Percentiles rank a stretch among this genome's conserved stretches.
phyloP scores from a whole-genome alignment of 2,329 filamentous ascomycete genomes.

The Epichloe sibirici region DNA sequence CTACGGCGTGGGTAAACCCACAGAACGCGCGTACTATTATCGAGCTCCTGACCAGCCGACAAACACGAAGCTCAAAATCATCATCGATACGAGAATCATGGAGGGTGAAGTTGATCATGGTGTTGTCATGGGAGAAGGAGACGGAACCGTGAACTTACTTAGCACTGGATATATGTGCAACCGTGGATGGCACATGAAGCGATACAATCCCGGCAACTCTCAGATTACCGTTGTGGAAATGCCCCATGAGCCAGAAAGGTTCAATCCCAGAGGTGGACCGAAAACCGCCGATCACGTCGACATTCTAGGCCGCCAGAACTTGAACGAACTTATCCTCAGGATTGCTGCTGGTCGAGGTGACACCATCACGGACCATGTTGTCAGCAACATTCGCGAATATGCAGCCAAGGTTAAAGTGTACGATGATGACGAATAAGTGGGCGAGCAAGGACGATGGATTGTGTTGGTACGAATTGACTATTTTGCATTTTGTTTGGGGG shows the following conservation, averaged over 20 bases:
- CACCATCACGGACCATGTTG: constrained; percentile 61
- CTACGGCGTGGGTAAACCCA: constrained; percentile 89
- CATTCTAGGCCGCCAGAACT: constrained; percentile 74
- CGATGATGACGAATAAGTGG: constrained; percentile 38
- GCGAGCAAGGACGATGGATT: neutral
- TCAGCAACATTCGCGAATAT: constrained; percentile 74
- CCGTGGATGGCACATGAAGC: constrained; percentile 83
- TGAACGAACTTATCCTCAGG: constrained; percentile 82
- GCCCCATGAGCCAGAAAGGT: constrained; percentile 89
- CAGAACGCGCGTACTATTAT: constrained; percentile 89
- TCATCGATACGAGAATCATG: constrained; percentile 54
- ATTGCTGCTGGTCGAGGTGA: constrained; percentile 80
- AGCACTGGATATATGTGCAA: constrained; percentile 95
- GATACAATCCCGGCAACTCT: constrained; percentile 79
- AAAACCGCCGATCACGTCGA: constrained; percentile 86
- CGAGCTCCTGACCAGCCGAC: constrained; percentile 52
- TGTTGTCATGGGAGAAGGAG: constrained; percentile 90
- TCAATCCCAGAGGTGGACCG: constrained; percentile 64
- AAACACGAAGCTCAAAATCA: constrained; percentile 58
- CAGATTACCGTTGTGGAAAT: constrained; percentile 86
- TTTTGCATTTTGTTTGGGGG: neutral
- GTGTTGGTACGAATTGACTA: neutral
- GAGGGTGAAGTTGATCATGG: constrained; percentile 63
- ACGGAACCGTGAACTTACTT: constrained; percentile 89
- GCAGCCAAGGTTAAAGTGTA: constrained; percentile 73